A percentile compares a stretch with the other conserved stretches of the same genome.
phyloP scores from a whole-genome alignment of 2,329 filamentous ascomycete genomes.

The Aspergillus arachidicola region DNA sequence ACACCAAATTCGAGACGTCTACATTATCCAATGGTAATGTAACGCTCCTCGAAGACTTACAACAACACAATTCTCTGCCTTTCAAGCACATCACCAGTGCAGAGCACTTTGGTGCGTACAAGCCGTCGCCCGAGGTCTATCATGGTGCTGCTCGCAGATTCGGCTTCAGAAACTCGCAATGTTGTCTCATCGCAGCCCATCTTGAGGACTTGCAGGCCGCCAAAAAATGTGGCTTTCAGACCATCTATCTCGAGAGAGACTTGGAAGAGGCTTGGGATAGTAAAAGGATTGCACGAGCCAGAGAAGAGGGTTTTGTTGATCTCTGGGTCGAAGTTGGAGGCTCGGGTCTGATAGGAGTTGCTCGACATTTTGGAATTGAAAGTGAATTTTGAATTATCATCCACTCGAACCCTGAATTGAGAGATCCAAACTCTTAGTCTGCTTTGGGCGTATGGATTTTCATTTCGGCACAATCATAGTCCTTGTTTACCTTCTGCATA shows the following conservation, averaged over 20 bases:
- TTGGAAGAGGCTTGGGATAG: slow-evolving; percentile 13
- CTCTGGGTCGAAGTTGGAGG: slow-evolving; percentile 13
- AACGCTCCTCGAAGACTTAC: slow-evolving; percentile 64
- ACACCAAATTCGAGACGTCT: slow-evolving; percentile 58
- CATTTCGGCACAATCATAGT: too few species aligned
- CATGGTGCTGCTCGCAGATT: slow-evolving; percentile 64
- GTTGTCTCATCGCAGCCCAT: slow-evolving; percentile 68
- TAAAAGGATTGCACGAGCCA: slow-evolving; percentile 54
- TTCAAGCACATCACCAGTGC: slow-evolving; percentile 60
- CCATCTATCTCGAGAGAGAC: background rate
- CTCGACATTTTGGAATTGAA: slow-evolving; percentile 19
- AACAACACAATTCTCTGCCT: slow-evolving; percentile 33
- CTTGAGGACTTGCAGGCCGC: background rate
- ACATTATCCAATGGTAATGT: slow-evolving; percentile 75
- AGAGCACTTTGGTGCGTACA: slow-evolving; percentile 72
- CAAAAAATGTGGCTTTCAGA: background rate
- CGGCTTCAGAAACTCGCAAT: slow-evolving; percentile 58
- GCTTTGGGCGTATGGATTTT: too few species aligned
- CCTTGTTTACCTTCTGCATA: too few species aligned
- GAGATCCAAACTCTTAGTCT: too few species aligned
- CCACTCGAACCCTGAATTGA: too few species aligned
- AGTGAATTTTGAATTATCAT: background rate
- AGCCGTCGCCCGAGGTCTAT: slow-evolving; percentile 68
- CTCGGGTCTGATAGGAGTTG: slow-evolving; percentile 21
- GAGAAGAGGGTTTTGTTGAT: slow-evolving; percentile 64